phyloP scores from a whole-genome alignment of 768 basidiomycete species.

The Macrolepiota albuminosa region DNA sequence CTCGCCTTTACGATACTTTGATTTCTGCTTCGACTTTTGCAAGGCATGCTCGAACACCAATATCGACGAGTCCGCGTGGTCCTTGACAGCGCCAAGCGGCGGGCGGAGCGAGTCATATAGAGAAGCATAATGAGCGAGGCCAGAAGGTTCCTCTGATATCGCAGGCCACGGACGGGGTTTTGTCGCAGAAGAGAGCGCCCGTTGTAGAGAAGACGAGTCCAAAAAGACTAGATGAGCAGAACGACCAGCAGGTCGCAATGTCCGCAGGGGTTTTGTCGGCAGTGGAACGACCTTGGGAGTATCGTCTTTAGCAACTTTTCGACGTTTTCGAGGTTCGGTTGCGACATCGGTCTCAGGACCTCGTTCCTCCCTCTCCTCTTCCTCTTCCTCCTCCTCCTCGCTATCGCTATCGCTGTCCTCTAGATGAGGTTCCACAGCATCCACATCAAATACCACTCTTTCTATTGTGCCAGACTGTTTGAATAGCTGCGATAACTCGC shows the following conservation, averaged over 20 bases:
- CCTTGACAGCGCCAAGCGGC: constrained; percentile 63
- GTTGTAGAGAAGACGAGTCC: constrained; percentile 65
- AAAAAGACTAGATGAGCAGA: constrained; percentile 71
- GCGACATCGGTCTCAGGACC: constrained; percentile 25
- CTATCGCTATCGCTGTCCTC: constrained; percentile 39
- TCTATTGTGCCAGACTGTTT: constrained; percentile 75
- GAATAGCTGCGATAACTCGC: constrained; percentile 77
- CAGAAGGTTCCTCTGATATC: constrained; percentile 52
- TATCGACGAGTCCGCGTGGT: constrained; percentile 79
- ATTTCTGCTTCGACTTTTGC: constrained; percentile 54
- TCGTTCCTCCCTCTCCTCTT: constrained; percentile 20
- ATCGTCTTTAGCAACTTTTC: constrained; percentile 32
- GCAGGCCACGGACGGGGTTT: constrained; percentile 63
- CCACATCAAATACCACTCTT: constrained; percentile 58
- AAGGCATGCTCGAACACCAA: constrained; percentile 71
- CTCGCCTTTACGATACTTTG: constrained; percentile 75
- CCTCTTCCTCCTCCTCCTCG: constrained; percentile 38
- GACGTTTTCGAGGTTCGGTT: constrained; percentile 33
- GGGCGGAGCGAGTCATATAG: constrained; percentile 69
- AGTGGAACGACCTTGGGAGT: constrained; percentile 58
- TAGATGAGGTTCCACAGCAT: constrained; percentile 36
- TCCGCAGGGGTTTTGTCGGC: constrained; percentile 49
- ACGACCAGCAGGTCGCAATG: constrained; percentile 55
- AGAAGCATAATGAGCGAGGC: constrained; percentile 67
- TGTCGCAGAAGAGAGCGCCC: constrained; percentile 50